These are phyloP conservation scores for Arxiozyma bovina DNA, from an alignment of 1,139 yeast species.

Conservation along the genomic window DNA sequence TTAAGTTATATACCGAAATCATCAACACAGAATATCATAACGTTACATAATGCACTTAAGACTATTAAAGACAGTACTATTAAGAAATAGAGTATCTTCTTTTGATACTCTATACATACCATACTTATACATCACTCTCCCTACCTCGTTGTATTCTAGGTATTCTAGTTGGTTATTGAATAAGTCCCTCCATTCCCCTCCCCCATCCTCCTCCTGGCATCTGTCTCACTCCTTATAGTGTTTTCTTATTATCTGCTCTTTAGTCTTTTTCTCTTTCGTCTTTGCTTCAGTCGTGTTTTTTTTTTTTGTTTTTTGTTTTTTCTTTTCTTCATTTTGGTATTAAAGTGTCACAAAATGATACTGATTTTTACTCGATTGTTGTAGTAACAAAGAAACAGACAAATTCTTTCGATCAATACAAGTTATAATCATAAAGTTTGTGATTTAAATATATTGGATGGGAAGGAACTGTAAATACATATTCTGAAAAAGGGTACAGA, in stretches of 20 bases:
- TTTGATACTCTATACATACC: neutral
- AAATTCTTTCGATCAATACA: neutral
- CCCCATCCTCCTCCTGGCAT: too few species aligned
- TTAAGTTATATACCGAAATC: conserved; percentile 15
- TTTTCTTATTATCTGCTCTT: neutral
- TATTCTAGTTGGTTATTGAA: too few species aligned
- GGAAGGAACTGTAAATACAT: neutral
- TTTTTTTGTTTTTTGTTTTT: too few species aligned
- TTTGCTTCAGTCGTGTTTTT: neutral
- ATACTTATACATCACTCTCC: neutral
- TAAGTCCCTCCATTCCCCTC: too few species aligned
- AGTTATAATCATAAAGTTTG: too few species aligned
- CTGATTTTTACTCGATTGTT: neutral
- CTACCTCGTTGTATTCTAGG: too few species aligned
- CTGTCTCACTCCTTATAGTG: neutral
- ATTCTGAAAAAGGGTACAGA: neutral
- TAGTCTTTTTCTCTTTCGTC: too few species aligned
- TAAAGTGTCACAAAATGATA: neutral
- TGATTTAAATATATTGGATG: neutral
- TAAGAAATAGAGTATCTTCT: neutral
- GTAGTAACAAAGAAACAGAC: neutral
- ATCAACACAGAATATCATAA: conserved; percentile 13
- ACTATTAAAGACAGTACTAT: conserved; percentile 7
- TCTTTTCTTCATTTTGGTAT: neutral
- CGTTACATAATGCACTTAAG: conserved; percentile 17